Evolutionary conservation across 2,329 filamentous ascomycete genomes (phyloP), one percentile per base, ranked within the genome.

Genomic region (Colletotrichum siamense): DNA sequence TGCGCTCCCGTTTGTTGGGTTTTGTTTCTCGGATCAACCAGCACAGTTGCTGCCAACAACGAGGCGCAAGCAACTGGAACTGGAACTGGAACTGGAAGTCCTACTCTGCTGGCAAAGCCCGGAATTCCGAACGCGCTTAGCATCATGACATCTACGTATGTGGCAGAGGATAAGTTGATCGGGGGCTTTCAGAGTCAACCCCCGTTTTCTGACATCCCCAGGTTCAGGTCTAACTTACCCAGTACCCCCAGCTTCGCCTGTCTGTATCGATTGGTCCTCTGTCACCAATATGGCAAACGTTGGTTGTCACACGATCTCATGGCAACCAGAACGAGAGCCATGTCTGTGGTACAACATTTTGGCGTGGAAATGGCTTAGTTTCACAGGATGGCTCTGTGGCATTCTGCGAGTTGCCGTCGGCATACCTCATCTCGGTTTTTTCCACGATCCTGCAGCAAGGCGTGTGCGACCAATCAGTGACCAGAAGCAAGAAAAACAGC

Each of bases 371-470:
- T 66, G 63, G 34, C 55, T 63, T 22, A 15, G 64, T 77, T 30
- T 39, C 61, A 70, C 65, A 24, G 26, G 62, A 24, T n/a, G 30
- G 63, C 44, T 75, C 52, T 62, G 49, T 71, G 61, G 65, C 32
- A 67, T 66, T 32, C 75, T 77, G 75, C 63, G 34, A 61, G 55
- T 28, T 66, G 75, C 75, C 75, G 66, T 28, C 52, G 34, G 61
- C 61, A 71, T 77, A 62, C 75, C 52, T 77, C 75, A 78, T 78
- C 71, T 78, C 71, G 36, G 71, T 70, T 69, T 76, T 63, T 76
- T 39, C 62, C 64, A 73, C 75, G 77, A 78, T 78, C 77, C 77
- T 78, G 77, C 77, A 77, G 77, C 75, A 73, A 76, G 69, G 69
- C 76, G 65, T 68, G 64, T 71, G 30, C 59, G 36, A 69, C 73